These are phyloP conservation scores for Sporisorium scitamineum DNA, from an alignment of 1,284 basidiomycete species.

Conservation along the genomic window DNA sequence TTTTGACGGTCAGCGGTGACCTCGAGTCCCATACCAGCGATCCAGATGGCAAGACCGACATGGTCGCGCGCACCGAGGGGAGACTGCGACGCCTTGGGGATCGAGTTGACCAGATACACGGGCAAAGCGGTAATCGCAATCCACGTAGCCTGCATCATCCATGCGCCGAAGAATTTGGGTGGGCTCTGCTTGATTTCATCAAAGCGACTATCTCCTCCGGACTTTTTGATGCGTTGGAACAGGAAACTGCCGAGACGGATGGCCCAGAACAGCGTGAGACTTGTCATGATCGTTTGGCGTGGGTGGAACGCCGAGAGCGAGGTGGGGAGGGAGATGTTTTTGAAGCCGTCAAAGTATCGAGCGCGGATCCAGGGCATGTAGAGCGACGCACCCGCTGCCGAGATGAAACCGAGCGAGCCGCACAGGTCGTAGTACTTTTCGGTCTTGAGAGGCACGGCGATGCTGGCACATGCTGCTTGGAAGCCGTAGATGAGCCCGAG, in stretches of 20 bases:
- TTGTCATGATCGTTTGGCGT: conserved; percentile 75
- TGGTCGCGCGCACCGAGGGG: conserved; percentile 76
- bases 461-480: conserved; percentile 51
- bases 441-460: conserved; percentile 55
- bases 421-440: conserved; percentile 64
- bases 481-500: conserved; percentile 59
- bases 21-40: conserved; percentile 56
- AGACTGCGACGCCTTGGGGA: conserved; percentile 75
- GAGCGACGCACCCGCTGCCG: conserved; percentile 76
- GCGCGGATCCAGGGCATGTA: conserved; percentile 71
- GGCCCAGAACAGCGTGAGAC: conserved; percentile 76
- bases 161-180: conserved; percentile 75
- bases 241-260: conserved; percentile 77
- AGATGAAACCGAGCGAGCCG: conserved; percentile 78
- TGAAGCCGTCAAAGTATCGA: conserved; percentile 46
- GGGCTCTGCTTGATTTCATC: conserved; percentile 78
- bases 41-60: conserved; percentile 75
- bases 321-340: conserved; percentile 39
- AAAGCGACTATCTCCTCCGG: conserved; percentile 77
- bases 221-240: conserved; percentile 73
- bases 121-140: conserved; percentile 76
- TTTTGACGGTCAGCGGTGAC: conserved; percentile 76
- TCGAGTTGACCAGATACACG: conserved; percentile 73
- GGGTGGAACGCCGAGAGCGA: conserved; percentile 73
- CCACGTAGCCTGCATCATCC: conserved; percentile 83